Percentiles rank a stretch among this genome's conserved stretches.
These are phyloP conservation scores for Mucor mucedo DNA, from an alignment of 371 early-diverging fungal genomes.

Conservation along the genomic window DNA sequence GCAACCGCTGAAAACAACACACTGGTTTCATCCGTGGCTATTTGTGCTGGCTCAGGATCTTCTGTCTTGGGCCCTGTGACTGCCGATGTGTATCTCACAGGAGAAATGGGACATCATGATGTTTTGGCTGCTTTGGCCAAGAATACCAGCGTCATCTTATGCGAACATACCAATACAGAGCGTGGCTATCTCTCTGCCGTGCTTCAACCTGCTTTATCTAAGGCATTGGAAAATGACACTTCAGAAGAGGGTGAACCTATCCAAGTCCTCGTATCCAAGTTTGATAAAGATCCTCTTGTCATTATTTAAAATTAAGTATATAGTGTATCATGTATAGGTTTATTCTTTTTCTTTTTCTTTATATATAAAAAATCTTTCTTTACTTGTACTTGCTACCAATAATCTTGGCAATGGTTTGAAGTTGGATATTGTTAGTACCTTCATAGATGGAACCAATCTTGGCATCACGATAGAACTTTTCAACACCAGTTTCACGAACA, in stretches of 20 bases:
- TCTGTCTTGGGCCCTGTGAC: constrained; percentile 58
- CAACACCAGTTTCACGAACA: constrained; percentile 75
- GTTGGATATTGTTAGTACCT: constrained; percentile 95
- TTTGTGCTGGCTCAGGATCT: constrained; percentile 94
- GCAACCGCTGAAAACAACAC: constrained; percentile 61
- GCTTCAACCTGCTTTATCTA: constrained; percentile 69
- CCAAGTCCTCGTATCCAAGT: constrained; percentile 69
- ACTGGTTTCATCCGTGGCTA: constrained; percentile 81
- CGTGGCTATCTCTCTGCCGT: constrained; percentile 86
- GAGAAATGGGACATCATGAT: constrained; percentile 95
- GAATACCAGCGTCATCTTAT: constrained; percentile 86
- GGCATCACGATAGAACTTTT: constrained; percentile 97
- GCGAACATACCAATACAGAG: constrained; percentile 95
- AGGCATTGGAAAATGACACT: constrained; percentile 49
- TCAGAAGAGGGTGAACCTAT: constrained; percentile 55
- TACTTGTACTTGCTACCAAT: constrained; percentile 71
- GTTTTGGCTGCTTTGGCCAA: constrained; percentile 79
- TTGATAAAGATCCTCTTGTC: constrained; percentile 75
- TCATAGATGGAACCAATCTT: constrained; percentile 92
- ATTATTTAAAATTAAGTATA: constrained; percentile 53
- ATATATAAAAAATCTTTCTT: constrained; percentile 4
- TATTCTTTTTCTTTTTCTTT: constrained; percentile 7
- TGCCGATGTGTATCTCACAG: constrained; percentile 89
- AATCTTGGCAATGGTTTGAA: constrained; percentile 95
- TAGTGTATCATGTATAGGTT: neutral